These are phyloP conservation scores for Hamamelis virginiana DNA, from an alignment of 164 flowering plant species.

Conservation along the genomic window DNA sequence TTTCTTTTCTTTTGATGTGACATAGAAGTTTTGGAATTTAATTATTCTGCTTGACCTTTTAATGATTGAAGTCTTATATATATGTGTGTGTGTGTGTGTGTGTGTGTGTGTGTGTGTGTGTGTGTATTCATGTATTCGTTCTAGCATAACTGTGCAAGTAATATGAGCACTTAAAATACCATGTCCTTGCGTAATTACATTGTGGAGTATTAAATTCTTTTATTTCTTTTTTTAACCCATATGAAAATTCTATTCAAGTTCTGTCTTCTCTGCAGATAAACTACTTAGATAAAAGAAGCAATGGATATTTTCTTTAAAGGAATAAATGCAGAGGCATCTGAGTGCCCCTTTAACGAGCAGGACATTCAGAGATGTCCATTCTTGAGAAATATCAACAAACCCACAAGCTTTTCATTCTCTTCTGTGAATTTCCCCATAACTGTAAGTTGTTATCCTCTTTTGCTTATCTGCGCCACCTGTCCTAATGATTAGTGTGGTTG, in stretches of 20 bases:
- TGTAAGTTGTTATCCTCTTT: slow-evolving; percentile 35
- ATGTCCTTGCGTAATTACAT: not conserved
- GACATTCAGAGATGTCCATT: slow-evolving; percentile 72
- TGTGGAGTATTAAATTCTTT: not conserved
- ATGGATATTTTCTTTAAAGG: slow-evolving; percentile 36
- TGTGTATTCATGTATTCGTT: no score
- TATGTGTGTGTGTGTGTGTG: no score
- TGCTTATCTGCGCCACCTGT: no score
- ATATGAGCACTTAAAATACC: no score
- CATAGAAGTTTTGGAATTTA: no score
- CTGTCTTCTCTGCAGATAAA: slow-evolving; percentile 6
- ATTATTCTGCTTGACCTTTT: no score
- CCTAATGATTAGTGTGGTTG: no score
- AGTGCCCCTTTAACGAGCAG: slow-evolving; percentile 34
- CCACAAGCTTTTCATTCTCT: slow-evolving; percentile 71
- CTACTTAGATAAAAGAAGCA: slow-evolving; percentile 4
- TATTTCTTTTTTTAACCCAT: not conserved
- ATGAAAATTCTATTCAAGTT: not conserved
- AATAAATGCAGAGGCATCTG: slow-evolving; percentile 22
- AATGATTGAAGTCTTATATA: no score
- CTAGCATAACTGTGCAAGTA: no score
- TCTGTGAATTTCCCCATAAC: slow-evolving; percentile 35
- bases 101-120: no score
- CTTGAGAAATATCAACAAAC: slow-evolving; percentile 68
- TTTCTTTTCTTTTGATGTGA: no score